phyloP scores from a whole-genome alignment of 768 basidiomycete genomes.

The Pleurotus tuber-regium region DNA sequence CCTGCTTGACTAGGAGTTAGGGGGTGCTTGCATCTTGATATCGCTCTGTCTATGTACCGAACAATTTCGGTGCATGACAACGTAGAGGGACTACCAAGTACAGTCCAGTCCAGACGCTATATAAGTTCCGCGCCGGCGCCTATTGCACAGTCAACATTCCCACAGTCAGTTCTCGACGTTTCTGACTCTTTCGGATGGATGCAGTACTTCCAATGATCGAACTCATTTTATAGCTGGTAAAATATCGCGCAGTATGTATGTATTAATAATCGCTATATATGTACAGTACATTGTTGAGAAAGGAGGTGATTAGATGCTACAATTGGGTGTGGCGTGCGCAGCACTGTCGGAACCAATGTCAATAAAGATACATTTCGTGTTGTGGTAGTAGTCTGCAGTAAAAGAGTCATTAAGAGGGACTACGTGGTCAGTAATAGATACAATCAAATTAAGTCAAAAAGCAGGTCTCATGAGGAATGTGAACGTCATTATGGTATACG shows the following conservation, averaged over 20 bases:
- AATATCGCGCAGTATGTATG: too few species aligned
- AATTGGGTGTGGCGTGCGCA: background rate
- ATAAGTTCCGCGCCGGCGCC: background rate
- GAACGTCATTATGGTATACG: background rate
- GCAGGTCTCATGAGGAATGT: background rate
- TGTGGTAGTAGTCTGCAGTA: too few species aligned
- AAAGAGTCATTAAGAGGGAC: background rate
- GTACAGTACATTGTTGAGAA: background rate
- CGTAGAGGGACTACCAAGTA: too few species aligned
- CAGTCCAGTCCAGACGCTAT: too few species aligned
- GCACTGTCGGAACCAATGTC: background rate
- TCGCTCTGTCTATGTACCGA: too few species aligned
- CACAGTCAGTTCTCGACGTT: background rate
- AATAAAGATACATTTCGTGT: background rate
- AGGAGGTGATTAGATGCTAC: background rate
- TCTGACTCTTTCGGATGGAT: conserved; percentile 5
- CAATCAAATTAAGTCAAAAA: too few species aligned
- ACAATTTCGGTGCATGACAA: too few species aligned
- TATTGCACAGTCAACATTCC: background rate
- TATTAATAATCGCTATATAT: too few species aligned
- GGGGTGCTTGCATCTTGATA: too few species aligned
- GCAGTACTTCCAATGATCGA: too few species aligned
- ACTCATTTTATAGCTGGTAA: too few species aligned
- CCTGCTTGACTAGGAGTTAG: too few species aligned
- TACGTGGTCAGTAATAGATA: background rate